phyloP scores from a whole-genome alignment of 768 basidiomycete species.

The Peribolospora baueri region DNA sequence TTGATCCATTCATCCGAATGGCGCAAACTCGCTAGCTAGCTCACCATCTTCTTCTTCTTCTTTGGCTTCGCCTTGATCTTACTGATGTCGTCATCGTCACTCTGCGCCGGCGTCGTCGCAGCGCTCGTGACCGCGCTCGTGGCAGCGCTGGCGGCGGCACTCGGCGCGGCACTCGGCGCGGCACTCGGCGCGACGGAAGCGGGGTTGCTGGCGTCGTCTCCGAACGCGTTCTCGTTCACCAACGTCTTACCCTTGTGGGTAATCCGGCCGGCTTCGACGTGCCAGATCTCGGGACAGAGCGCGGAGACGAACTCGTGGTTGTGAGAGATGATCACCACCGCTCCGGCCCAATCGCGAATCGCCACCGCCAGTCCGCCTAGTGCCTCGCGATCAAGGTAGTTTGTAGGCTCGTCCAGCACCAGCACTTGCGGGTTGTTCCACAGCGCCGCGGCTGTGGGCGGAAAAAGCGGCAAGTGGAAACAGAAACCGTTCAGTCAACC shows the following conservation, averaged over 20 bases:
- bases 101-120: conserved; percentile 13
- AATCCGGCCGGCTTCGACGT: conserved; percentile 62
- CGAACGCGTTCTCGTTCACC: conserved; percentile 60
- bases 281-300: conserved; percentile 80
- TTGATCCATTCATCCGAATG: too few relatives aligned
- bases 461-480: too few relatives aligned
- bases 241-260: conserved; percentile 70
- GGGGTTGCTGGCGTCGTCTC: conserved; percentile 40
- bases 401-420: conserved; percentile 50
- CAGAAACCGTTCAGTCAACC: too few relatives aligned
- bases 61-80: conserved; percentile 22
- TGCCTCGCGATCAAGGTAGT: conserved; percentile 91
- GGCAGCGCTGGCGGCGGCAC: conserved; percentile 30
- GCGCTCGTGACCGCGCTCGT: conserved; percentile 9
- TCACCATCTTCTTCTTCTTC: conserved; percentile 80
- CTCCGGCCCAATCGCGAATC: conserved; percentile 83
- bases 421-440: conserved; percentile 78
- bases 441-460: conserved; percentile 44
- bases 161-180: conserved; percentile 15
- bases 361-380: conserved; percentile 83
- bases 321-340: conserved; percentile 89
- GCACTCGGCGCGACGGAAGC: conserved; percentile 52
- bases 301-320: conserved; percentile 69
- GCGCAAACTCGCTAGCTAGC: conserved; percentile 28
- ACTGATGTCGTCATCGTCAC: conserved; percentile 13